Evolutionary conservation across 768 basidiomycete genomes (phyloP).

Genomic region (Amanita rimosa): DNA sequence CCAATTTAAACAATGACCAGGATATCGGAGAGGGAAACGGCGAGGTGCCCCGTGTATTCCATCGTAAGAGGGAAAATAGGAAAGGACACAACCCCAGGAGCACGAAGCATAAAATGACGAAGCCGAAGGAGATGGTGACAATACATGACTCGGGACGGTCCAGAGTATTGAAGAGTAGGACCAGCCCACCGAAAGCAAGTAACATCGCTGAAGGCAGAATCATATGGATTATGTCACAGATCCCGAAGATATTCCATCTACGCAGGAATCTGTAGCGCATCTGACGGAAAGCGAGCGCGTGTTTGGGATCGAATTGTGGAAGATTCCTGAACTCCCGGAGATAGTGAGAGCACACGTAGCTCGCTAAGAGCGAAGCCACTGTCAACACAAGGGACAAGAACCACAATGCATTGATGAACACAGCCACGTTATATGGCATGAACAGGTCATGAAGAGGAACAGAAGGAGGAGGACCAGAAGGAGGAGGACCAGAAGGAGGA

Average conservation of each 20-base stretch:
- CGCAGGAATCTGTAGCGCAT: neutral
- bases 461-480: no score
- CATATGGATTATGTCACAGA: neutral
- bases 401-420: neutral
- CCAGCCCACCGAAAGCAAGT: neutral
- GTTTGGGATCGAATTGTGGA: constrained; percentile 1
- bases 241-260: neutral
- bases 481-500: no score
- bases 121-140: neutral
- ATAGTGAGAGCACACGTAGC: neutral
- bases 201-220: neutral
- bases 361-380: neutral
- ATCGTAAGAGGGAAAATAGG: neutral
- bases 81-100: neutral
- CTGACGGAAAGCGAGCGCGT: constrained; percentile 7
- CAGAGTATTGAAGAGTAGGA: neutral
- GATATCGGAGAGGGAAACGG: neutral
- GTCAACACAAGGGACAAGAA: neutral
- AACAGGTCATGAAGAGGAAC: neutral
- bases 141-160: neutral
- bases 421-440: neutral
- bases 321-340: neutral
- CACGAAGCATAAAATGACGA: neutral
- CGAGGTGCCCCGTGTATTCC: neutral
- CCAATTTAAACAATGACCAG: neutral